These are phyloP conservation scores for Fusarium decemcellulare DNA, from an alignment of 2,329 filamentous ascomycete genomes.

Conservation along the genomic window DNA sequence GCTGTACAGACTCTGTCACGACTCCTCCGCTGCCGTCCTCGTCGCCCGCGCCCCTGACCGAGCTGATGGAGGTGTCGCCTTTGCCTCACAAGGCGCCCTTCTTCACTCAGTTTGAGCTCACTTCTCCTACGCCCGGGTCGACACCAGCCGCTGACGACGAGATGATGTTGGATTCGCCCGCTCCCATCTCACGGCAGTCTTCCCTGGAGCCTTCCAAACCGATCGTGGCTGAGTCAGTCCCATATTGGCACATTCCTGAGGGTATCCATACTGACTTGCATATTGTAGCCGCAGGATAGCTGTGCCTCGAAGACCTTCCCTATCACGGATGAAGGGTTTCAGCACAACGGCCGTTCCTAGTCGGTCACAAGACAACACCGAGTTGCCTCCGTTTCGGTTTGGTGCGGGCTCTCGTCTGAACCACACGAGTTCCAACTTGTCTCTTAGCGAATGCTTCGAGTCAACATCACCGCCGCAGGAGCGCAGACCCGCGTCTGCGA, in stretches of 20 bases:
- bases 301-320: slow-evolving; percentile 79
- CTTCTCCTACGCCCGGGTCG: slow-evolving; percentile 78
- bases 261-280: slow-evolving; percentile 42
- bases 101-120: slow-evolving; percentile 74
- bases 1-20: slow-evolving; percentile 76
- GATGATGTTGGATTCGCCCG: slow-evolving; percentile 71
- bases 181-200: slow-evolving; percentile 61
- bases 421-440: slow-evolving; percentile 62
- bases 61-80: slow-evolving; percentile 95
- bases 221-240: slow-evolving; percentile 67
- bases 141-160: slow-evolving; percentile 61
- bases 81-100: slow-evolving; percentile 88
- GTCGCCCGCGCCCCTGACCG: slow-evolving; percentile 79
- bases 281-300: slow-evolving; percentile 74
- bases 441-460: slow-evolving; percentile 84
- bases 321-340: slow-evolving; percentile 81
- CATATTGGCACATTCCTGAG: slow-evolving; percentile 33
- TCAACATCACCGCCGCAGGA: slow-evolving; percentile 82
- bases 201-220: slow-evolving; percentile 65
- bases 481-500: slow-evolving; percentile 71
- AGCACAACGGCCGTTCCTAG: slow-evolving; percentile 76
- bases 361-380: slow-evolving; percentile 73
- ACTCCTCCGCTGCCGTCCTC: slow-evolving; percentile 89
- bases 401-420: slow-evolving; percentile 58
- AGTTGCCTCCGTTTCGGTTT: slow-evolving; percentile 83